phyloP scores from a whole-genome alignment of 1,284 basidiomycete genomes.

The Schizophyllum commune region DNA sequence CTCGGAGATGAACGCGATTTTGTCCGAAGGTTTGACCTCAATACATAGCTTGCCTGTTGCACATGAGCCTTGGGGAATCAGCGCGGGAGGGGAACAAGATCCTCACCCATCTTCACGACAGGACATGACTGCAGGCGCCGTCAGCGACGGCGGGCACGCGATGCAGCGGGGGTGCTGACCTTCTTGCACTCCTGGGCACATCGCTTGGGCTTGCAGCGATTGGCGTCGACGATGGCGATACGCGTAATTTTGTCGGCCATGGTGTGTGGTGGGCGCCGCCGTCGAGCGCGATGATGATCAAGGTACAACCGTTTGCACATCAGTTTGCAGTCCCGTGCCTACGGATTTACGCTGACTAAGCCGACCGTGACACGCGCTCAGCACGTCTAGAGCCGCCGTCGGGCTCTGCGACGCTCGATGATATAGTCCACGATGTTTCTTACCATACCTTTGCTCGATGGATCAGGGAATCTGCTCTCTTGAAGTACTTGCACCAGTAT shows the following conservation, averaged over 20 bases:
- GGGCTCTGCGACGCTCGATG: too few species aligned
- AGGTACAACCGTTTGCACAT: too few species aligned
- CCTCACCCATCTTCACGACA: conserved; percentile 93
- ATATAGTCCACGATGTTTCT: too few species aligned
- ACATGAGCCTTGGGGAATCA: not conserved
- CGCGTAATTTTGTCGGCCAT: conserved; percentile 92
- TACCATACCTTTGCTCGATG: too few species aligned
- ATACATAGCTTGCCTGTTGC: conserved; percentile 90
- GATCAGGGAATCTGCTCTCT: too few species aligned
- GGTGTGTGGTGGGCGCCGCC: not conserved
- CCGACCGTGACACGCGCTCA: too few species aligned
- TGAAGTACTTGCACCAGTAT: too few species aligned
- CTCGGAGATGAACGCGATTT: conserved; percentile 97
- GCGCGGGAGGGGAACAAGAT: not conserved
- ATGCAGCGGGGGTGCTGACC: conserved; percentile 30
- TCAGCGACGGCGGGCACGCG: conserved; percentile 11
- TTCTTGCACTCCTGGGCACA: conserved; percentile 92
- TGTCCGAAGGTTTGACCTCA: conserved; percentile 89
- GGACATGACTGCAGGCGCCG: conserved; percentile 76
- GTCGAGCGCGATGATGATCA: not conserved
- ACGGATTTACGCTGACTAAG: too few species aligned
- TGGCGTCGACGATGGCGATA: conserved; percentile 90
- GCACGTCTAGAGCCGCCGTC: too few species aligned
- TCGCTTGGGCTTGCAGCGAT: conserved; percentile 90
- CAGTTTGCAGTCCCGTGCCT: too few species aligned